Evolutionary conservation across 768 basidiomycete genomes (phyloP), one percentile per base, ranked within the genome.

Genomic region (Psilocybe cubensis): DNA sequence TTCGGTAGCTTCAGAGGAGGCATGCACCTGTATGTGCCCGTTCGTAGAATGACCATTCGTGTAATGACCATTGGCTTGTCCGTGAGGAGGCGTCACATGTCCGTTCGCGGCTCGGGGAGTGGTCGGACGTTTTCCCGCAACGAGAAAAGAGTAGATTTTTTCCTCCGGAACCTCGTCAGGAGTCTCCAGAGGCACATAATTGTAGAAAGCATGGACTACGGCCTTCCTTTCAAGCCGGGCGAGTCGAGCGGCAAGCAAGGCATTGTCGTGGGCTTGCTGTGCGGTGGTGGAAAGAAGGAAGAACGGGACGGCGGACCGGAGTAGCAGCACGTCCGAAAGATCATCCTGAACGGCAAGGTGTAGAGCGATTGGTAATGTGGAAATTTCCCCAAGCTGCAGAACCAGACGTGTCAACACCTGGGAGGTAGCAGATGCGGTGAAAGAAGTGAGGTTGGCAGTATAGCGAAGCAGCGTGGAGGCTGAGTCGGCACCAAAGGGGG

Each of bases 261-360:
- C 91, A 71, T 98, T 88, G 68, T 96, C 92, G 64, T 96, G 91
- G 3, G 94, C 92, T 67, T 94, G 83, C 68, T 94, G 90, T 3
- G 85, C 70, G 1, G 83, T 85, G 31, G 83, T 80, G 5, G 94
- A 96, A 65, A 96, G 79, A 48, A 98, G 64, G 68, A 94, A 88
- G 73, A 87, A 92, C 25, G 91, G 91, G 4, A 92, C 83, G 18
- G 86, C 81, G n/a, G 89, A 84, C 38, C 88, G 87, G 56, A 96
- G 86, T 11, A 88, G 76, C 40, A 96, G 80, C 38, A 86, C 85
- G 61, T 90, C 86, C 29, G 91, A 84, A 42, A 94, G 81, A 68
- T 92, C 87, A 56, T 83, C 76, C 42, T 74, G 69, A 42, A 85
- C 78, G 11, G 86, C 86, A 33, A 94, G 73, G 66, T 94, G 89